Base-by-base conservation (phyloP, 2,329 filamentous ascomycete genomes). In the Lasiodiplodia theobromae region DNA sequence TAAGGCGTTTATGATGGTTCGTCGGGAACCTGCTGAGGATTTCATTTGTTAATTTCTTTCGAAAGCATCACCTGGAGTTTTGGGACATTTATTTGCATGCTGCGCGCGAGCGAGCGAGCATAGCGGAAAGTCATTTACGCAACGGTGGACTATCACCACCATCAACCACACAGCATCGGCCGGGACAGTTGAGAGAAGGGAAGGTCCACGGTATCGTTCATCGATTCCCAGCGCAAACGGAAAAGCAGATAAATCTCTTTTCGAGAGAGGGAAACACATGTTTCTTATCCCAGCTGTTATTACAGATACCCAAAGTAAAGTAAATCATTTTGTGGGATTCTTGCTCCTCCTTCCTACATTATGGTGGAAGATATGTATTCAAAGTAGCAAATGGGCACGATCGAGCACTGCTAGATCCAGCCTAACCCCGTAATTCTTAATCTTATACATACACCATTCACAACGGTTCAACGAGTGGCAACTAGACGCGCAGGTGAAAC, bases 281-380 rank as follows among this genome's bases (percentile, higher is more conserved):
- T 21, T 57, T 57, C 31, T 40, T 21, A 8, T 47, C 44, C 21
- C 44, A 40, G n/a, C 31, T 14, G 21, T 38, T 57, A 37, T 57
- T 40, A 57, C 54, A 40, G 54, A 57, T 57, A 57, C 54, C 54
- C 54, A 38, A 57, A 37, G 18, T 38, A 57, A 57, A 57, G 31
- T 38, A 57, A 57, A 57, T 38, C 54, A 38, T 47, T 47, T 47
- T n/a, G n/a, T 21, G 44, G 18, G n/a, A 47, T 21, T 47, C 18
- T 47, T 21, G 5, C 10, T 47, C 8, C 10, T 47, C 8, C 44
- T 10, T 21, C 2, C 10, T n/a, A 47, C 8, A 21, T 2, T n/a
- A n/a, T 47, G 40, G 40, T 21, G 40, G 40, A 47, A 47, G 8
- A 47, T 8, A 47, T 47, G 44, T 47, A 47, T n/a, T 21, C 18